Evolutionary conservation across 257 asterid genomes (phyloP), one percentile per base, ranked within the genome.

Genomic region (Fraxinus quadrangulata): DNA sequence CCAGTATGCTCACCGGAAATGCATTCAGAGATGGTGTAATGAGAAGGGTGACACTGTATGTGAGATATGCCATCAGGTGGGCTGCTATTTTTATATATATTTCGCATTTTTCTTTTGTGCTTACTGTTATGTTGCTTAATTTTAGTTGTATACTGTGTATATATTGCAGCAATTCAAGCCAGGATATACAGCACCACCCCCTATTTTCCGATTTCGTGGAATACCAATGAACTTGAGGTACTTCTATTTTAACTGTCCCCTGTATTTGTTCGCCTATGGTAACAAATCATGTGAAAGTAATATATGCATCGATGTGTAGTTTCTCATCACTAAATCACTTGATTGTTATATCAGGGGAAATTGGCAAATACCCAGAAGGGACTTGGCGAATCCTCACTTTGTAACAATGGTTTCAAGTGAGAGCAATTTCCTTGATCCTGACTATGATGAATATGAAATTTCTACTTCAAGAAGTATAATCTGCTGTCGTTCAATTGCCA

Each of bases 31-130:
- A 82, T 96, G 99, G 99, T 96, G 98, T 83, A 90, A 96, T 12
- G 99, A 96, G 89, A 96, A 96, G 88, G 99, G 99, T 14, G 99
- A 96, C 81, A 96, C 96, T 66, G 83, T 79, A 12, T 96, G 99
- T 67, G 99, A 96, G 86, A 96, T 96, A 72, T 96, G 99, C 90
- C 96, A 92, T 83, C 99, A 96, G 96, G 99, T 92, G 67, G 47
- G 84, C 71, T 70, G 24, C 28, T 74, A 40, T 49, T 80, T 66
- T 80, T 19, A 61, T 36, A 37, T 7, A 31, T 63, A 26, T 75
- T 33, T 63, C 5, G 4, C 5, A 24, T 71, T 71, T 49, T 10
- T 26, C 24, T 13, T 17, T 39, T 23, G 54, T 68, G 54, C 36
- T 11, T 16, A 11, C 4, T 70, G 16, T 54, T 17, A 1, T 9